Evolutionary conservation across 805 yeast genomes (phyloP), one percentile per base, ranked within the genome.

Genomic region (Wickerhamomyces hampshirensis): DNA sequence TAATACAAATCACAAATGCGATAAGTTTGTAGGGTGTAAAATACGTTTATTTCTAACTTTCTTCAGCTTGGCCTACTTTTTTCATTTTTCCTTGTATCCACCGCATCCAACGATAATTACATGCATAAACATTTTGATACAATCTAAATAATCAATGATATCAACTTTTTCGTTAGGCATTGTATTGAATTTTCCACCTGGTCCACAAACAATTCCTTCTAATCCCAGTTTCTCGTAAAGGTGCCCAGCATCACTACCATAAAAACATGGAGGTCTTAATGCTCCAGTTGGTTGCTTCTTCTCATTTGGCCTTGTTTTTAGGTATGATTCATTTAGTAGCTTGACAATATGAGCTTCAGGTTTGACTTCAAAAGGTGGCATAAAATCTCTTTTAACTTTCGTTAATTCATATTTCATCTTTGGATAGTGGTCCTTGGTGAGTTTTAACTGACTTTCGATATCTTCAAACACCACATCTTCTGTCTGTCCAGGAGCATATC

Each of bases 221-320:
- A 21, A 21, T 11, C 24, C 24, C 11, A 21, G 11, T 21, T 21
- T 21, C 24, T 21, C 24, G 11, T 21, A 21, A 8, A 21, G 11
- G 11, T 21, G 24, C 7, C 24, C 24, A 21, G 24, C 24, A 21
- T 21, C 24, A 21, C 24, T 21, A 8, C 24, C 24, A 21, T 21
- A 21, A 5, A 13, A 23, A 23, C 14, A 26, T 9, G 30, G n/a
- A 1, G 21, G 29, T 11, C 14, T 30, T 1, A 29, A 28, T 19
- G 40, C 28, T 11, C n/a, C 37, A 11, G 30, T 33, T 26, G 37
- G 33, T 23, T 18, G 40, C 8, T 26, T 33, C 5, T 37, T 32
- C 11, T 21, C 24, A 11, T 21, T 21, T 21, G 24, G 24, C 11
- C 24, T 21, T 21, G 24, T 21, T 11, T 21, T 21, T 21, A 21